phyloP scores from a whole-genome alignment of 306 rosid genomes.

The Quercus mongolica region DNA sequence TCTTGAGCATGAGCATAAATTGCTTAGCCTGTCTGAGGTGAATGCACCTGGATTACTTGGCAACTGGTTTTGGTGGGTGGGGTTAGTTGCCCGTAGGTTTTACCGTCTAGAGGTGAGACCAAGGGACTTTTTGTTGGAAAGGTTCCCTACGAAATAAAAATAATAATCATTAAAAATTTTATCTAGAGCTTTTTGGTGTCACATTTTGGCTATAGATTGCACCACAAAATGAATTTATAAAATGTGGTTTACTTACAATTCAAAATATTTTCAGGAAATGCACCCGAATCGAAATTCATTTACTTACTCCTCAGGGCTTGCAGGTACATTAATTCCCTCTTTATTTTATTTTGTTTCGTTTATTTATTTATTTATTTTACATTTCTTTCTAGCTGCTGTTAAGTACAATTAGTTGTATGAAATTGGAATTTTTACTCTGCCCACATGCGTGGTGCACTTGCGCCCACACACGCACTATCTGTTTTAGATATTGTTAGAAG shows the following conservation, averaged over 20 bases:
- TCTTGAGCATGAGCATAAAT: no score
- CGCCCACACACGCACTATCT: accelerated
- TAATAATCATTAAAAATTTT: no score
- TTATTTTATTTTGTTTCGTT: not conserved
- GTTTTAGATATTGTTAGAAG: not conserved
- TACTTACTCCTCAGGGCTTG: constrained; percentile 86
- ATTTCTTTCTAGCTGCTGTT: not conserved
- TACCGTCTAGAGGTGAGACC: no score
- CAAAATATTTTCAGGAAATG: constrained; percentile 64
- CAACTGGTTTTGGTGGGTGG: no score
- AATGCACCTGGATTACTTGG: no score
- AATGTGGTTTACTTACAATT: not conserved
- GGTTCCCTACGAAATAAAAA: no score
- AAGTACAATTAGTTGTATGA: not conserved
- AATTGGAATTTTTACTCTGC: not conserved
- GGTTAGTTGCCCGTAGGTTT: no score
- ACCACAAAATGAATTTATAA: not conserved
- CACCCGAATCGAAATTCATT: constrained; percentile 89
- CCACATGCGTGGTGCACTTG: no score
- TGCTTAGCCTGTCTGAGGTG: no score
- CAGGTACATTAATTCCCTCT: constrained; percentile 47
- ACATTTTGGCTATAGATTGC: not conserved
- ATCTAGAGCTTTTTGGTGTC: no score
- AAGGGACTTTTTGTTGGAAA: no score
- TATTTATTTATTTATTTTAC: not conserved